A percentile compares a stretch with the other conserved stretches of the same genome.
Conservation (phyloP, 1,284 basidiomycete genomes). For the Cerioporus squamosus region DNA sequence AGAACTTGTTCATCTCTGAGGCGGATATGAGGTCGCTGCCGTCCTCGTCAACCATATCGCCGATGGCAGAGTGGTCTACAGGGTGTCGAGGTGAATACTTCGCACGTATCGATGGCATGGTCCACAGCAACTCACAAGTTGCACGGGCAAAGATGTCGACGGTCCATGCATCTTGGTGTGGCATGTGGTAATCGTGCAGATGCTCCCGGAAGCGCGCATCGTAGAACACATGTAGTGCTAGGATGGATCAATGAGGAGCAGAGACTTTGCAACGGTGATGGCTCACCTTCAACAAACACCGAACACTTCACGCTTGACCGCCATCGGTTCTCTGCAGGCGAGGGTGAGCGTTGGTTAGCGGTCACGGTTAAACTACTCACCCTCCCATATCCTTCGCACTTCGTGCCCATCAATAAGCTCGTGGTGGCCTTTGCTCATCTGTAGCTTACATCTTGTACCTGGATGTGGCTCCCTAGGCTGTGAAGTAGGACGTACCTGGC, state of each 20-base stretch:
- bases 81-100: too few relatives aligned
- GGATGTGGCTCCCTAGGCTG: too few relatives aligned
- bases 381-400: neutral
- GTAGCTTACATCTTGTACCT: too few relatives aligned
- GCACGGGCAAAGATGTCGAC: constrained; percentile 12
- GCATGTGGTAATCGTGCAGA: neutral
- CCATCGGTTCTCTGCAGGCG: neutral
- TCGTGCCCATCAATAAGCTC: neutral
- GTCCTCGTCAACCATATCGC: constrained; percentile 19
- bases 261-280: too few relatives aligned
- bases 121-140: constrained; percentile 7
- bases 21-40: constrained; percentile 20
- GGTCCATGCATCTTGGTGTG: constrained; percentile 17
- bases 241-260: neutral
- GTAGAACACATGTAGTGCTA: neutral
- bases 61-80: constrained; percentile 22
- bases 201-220: constrained; percentile 3
- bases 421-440: neutral
- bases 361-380: neutral
- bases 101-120: neutral
- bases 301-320: neutral
- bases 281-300: constrained; percentile 2
- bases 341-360: too few relatives aligned
- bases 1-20: constrained; percentile 18
- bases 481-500: neutral